Conservation (phyloP, 805 yeast species). For the Metschnikowia hibisci region DNA sequence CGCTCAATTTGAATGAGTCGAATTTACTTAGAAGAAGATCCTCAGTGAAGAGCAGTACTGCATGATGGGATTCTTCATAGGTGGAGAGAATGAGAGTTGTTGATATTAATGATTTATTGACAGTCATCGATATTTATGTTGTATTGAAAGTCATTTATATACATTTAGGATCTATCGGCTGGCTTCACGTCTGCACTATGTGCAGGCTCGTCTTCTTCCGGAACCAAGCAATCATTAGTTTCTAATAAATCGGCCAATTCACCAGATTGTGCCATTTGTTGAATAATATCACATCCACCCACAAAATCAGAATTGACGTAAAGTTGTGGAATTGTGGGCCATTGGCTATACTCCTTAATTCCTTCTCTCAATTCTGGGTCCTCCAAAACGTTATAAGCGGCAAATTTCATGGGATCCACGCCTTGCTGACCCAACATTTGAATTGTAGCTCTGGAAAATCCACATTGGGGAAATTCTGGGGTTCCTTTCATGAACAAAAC, state of each 20-base stretch:
- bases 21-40: slow-evolving; percentile 56
- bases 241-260: slow-evolving; percentile 84
- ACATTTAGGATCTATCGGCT: slow-evolving; percentile 25
- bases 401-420: slow-evolving; percentile 93
- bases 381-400: slow-evolving; percentile 94
- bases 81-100: no score
- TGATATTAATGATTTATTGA: no score
- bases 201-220: slow-evolving; percentile 58
- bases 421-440: slow-evolving; percentile 94
- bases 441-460: slow-evolving; percentile 93
- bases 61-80: no score
- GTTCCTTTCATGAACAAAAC: slow-evolving; percentile 98
- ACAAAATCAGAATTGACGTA: slow-evolving; percentile 87
- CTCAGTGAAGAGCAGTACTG: slow-evolving; percentile 15
- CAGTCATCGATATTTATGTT: no score
- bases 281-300: slow-evolving; percentile 96
- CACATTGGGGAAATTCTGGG: slow-evolving; percentile 97
- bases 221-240: slow-evolving; percentile 70
- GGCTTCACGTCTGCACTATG: slow-evolving; percentile 34
- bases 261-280: slow-evolving; percentile 88
- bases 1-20: slow-evolving; percentile 60
- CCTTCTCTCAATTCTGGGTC: slow-evolving; percentile 93
- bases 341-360: slow-evolving; percentile 87
- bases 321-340: slow-evolving; percentile 99
- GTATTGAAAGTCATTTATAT: neutral